These are phyloP conservation scores for Rhizopogon roseolus DNA, from an alignment of 768 basidiomycete genomes.

Conservation along the genomic window DNA sequence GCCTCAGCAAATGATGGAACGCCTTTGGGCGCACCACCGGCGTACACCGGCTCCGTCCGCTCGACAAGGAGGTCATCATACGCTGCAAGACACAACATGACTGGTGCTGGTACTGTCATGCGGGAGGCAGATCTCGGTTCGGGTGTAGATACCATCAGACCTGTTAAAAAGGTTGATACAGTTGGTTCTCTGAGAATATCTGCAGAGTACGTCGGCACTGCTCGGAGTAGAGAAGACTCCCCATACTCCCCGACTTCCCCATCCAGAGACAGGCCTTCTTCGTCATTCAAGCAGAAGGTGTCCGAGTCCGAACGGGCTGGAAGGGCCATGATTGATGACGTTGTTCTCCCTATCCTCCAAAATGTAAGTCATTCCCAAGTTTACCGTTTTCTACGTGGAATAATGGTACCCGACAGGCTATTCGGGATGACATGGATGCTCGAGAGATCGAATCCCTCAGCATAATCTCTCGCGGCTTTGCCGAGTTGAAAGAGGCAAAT, in stretches of 20 bases:
- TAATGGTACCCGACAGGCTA: conserved; percentile 41
- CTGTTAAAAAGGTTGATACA: conserved; percentile 88
- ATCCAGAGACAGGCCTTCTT: conserved; percentile 25
- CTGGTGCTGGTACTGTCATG: conserved; percentile 67
- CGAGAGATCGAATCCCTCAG: conserved; percentile 84
- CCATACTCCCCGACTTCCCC: conserved; percentile 37
- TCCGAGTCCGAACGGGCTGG: conserved; percentile 68
- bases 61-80: conserved; percentile 70
- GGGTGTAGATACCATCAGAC: conserved; percentile 87
- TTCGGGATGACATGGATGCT: conserved; percentile 82
- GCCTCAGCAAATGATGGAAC: conserved; percentile 17
- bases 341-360: conserved; percentile 75
- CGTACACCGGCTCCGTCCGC: conserved; percentile 66
- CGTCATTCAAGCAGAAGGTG: conserved; percentile 41
- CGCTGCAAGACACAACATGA: conserved; percentile 60
- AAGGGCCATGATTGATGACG: conserved; percentile 68
- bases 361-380: conserved; percentile 43
- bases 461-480: conserved; percentile 87
- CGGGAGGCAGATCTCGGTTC: conserved; percentile 81
- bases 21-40: conserved; percentile 62
- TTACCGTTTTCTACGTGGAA: neutral
- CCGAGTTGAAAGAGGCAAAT: conserved; percentile 78
- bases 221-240: conserved; percentile 51
- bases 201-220: conserved; percentile 74
- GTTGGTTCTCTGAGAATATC: conserved; percentile 72